Evolutionary conservation across 768 basidiomycete species (phyloP).

Genomic region (Russula sp.): DNA sequence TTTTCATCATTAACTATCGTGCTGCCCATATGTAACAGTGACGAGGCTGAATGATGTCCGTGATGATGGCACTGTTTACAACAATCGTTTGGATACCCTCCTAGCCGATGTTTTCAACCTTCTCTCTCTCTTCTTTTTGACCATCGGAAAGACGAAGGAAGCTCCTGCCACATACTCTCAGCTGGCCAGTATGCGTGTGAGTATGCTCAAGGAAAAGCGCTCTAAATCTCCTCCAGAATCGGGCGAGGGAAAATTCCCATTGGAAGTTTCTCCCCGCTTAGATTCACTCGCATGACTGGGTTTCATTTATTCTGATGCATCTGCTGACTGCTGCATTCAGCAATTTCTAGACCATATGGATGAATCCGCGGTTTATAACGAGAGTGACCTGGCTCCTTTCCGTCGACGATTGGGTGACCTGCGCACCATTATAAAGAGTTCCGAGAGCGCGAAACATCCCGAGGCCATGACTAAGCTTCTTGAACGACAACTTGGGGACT

Average conservation of each 20-base stretch:
- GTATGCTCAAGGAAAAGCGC: conserved; percentile 30
- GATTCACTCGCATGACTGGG: not conserved
- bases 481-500: conserved; percentile 84
- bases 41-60: conserved; percentile 89
- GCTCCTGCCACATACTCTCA: conserved; percentile 94
- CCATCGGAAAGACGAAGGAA: conserved; percentile 93
- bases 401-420: conserved; percentile 73
- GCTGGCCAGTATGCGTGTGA: conserved; percentile 90
- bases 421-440: conserved; percentile 74
- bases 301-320: not conserved
- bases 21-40: conserved; percentile 38
- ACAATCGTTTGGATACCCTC: conserved; percentile 90
- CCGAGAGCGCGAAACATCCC: conserved; percentile 74
- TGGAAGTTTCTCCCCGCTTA: not conserved
- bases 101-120: conserved; percentile 94
- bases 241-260: not conserved
- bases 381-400: conserved; percentile 84
- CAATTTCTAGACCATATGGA: conserved; percentile 95
- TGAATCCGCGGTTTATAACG: conserved; percentile 92
- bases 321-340: conserved; percentile 34
- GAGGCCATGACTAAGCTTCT: conserved; percentile 83
- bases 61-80: conserved; percentile 63
- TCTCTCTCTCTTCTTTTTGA: conserved; percentile 94
- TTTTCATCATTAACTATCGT: not conserved
- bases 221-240: conserved; percentile 2